Percentiles rank a stretch among this genome's conserved stretches.
These are phyloP conservation scores for Mortierella sp. DNA, from an alignment of 371 early-diverging fungal genomes.

Conservation along the genomic window DNA sequence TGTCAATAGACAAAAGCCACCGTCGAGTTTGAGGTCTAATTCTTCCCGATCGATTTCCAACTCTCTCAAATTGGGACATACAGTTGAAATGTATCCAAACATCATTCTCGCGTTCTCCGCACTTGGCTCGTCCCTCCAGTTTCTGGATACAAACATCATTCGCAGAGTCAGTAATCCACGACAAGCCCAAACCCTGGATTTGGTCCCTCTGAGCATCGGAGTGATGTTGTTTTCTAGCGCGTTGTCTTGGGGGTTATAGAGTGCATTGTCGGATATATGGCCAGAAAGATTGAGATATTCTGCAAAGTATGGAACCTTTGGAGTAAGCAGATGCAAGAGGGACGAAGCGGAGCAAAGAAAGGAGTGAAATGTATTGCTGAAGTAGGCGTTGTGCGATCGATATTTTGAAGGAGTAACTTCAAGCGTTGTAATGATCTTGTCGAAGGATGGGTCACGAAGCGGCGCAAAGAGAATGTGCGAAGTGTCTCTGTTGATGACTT, in stretches of 20 bases:
- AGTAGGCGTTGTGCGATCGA: neutral
- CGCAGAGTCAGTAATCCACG: constrained; percentile 14
- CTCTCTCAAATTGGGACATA: constrained; percentile 21
- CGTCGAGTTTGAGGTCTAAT: constrained; percentile 7
- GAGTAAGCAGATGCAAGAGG: constrained; percentile 15
- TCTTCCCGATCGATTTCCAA: neutral
- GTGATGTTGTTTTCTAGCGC: too few species aligned
- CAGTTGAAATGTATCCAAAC: constrained; percentile 24
- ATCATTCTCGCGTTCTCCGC: constrained; percentile 19
- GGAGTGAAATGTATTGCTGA: constrained; percentile 10
- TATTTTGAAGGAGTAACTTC: constrained; percentile 4
- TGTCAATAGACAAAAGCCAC: constrained; percentile 20
- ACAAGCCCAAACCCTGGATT: constrained; percentile 18
- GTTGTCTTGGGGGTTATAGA: too few species aligned
- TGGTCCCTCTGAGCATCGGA: neutral
- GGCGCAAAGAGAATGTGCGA: neutral
- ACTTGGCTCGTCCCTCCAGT: constrained; percentile 1
- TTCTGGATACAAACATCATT: neutral
- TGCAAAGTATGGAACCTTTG: constrained; percentile 7
- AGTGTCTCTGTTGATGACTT: neutral
- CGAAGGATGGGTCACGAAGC: neutral
- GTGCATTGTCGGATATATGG: too few species aligned
- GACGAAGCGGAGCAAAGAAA: constrained; percentile 16
- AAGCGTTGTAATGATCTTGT: constrained; percentile 8
- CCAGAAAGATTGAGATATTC: constrained; percentile 20